Evolutionary conservation across 176 grass and related monocot genomes (phyloP).

Genomic region (Phoenix dactylifera): DNA sequence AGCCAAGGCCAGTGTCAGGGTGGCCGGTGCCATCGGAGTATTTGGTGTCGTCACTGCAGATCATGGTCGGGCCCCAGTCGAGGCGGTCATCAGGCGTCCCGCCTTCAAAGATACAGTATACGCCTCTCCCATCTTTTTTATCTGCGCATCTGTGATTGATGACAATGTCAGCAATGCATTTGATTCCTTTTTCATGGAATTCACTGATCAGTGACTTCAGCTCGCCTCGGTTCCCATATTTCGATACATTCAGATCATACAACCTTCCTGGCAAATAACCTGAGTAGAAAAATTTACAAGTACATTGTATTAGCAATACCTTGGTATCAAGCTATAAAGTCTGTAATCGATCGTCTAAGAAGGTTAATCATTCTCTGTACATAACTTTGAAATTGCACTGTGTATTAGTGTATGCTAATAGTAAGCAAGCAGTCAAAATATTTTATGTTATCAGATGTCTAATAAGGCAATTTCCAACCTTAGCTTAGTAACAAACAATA

Average conservation of each 20-base stretch:
- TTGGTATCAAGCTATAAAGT: too few relatives aligned
- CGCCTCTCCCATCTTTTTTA: slow-evolving; percentile 51
- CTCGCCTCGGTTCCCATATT: slow-evolving; percentile 53
- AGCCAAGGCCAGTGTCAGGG: slow-evolving; percentile 55
- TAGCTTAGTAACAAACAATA: too few relatives aligned
- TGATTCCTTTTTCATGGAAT: slow-evolving; percentile 37
- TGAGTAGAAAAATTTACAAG: neutral
- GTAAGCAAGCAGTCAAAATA: too few relatives aligned
- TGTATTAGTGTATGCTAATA: too few relatives aligned
- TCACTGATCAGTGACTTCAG: slow-evolving; percentile 44
- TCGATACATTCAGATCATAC: slow-evolving; percentile 66
- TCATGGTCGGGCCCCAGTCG: slow-evolving; percentile 80
- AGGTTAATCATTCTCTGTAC: too few relatives aligned
- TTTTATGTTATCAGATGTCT: too few relatives aligned
- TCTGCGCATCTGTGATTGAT: slow-evolving; percentile 93
- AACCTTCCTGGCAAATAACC: slow-evolving; percentile 77
- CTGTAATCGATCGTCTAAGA: too few relatives aligned
- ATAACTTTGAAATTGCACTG: too few relatives aligned
- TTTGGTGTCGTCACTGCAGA: slow-evolving; percentile 71
- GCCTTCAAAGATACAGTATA: slow-evolving; percentile 88
- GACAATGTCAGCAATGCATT: slow-evolving; percentile 67
- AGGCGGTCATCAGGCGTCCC: slow-evolving; percentile 53
- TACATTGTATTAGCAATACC: too few relatives aligned
- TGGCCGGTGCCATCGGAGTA: slow-evolving; percentile 72
- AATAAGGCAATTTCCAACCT: too few relatives aligned